Base-by-base conservation (phyloP, 768 basidiomycete genomes). In the Boletus huronensis region DNA sequence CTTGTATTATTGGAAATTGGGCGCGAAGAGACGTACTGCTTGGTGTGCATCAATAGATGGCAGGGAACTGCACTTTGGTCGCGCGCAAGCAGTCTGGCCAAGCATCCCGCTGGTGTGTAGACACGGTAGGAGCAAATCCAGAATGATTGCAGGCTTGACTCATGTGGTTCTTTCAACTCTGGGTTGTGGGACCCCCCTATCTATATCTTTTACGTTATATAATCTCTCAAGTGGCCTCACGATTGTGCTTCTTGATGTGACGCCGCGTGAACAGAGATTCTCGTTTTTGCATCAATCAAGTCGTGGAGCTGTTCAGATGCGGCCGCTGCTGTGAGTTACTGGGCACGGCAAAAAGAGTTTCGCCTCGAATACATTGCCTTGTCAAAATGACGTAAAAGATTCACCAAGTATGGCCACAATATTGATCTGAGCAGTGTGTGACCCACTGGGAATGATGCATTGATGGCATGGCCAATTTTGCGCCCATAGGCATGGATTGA, bases 371-470 rank as follows among this genome's bases (percentile, higher is more conserved):
- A 25, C 14, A 7, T 44, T n/a, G 38, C n/a, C 55, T 23, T 17
- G 21, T 19, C 16, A 8, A 38, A 19, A 19, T 46, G 26, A 55
- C 58, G 48, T 60, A 59, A 59, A 38, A 4, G 14, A 26, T 14
- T 11, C 31, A n/a, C 23, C 7, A 14, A 47, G 51, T 26, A 21
- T 26, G 10, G 45, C 16, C 40, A 32, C 25, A 2, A 41, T 19
- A 17, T 44, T 44, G 42, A 44, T 26, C 17, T 11, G 13, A 39
- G n/a, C 34, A n/a, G 39, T 38, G 39, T 45, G 10, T 21, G 35
- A 46, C 48, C 4, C 23, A 25, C 10, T 41, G 25, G 34, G 32
- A 21, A 46, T 36, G 39, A 21, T 40, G 23, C 23, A 25, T 25
- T n/a, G n/a, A n/a, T n/a, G n/a, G 23, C 32, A 43, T 54, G 21